Evolutionary conservation across 768 basidiomycete genomes (phyloP), one percentile per base, ranked within the genome.

Genomic region (Punctularia strigosozonata): DNA sequence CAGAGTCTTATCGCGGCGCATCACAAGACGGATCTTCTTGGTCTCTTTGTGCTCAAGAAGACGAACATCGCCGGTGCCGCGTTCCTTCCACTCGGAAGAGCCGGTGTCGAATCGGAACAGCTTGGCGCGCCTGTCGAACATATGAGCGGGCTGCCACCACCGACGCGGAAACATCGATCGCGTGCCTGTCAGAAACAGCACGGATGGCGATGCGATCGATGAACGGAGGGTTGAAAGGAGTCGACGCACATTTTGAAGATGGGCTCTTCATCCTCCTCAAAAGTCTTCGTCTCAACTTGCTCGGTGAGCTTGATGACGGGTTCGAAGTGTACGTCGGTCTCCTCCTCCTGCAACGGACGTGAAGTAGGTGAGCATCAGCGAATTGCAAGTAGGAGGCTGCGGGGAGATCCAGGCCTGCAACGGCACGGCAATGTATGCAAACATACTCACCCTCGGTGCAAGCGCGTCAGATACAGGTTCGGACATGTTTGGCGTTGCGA

Each of bases 1-100:
- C 63, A 90, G 73, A 35, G 95, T 99, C 79, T 97, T 97, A 73
- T 99, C 95, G 62, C 95, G 86, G 66, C 94, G 73, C 95, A 99
- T 99, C 59, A 99, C 90, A 45, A 99, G 75, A 46, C 95, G 76
- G 54, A 94, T 72, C 64, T 92, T 97, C 69, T 82, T 80, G 36
- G 80, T 82, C 55, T 77, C 77, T 62, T 83, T 89, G 70, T 95
- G 87, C 50, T 77, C 66, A 46, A 99, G 77, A 41, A 99, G 72
- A 58, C 89, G 83, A 48, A 89, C 91, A 59, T 94, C 90, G 33
- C 94, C 94, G 13, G 92, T 98, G 28, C 94, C 94, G 24, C 95
- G 68, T 65, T 99, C 95, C 61, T 99, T 99, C 95, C 95, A 99
- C 64, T 98, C 94, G 37, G 75, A 66, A 36, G 75, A 66, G 24